Evolutionary conservation across 139 green algal genomes (phyloP), one percentile per base, ranked within the genome.

Genomic region (Tetraselmis striata): DNA sequence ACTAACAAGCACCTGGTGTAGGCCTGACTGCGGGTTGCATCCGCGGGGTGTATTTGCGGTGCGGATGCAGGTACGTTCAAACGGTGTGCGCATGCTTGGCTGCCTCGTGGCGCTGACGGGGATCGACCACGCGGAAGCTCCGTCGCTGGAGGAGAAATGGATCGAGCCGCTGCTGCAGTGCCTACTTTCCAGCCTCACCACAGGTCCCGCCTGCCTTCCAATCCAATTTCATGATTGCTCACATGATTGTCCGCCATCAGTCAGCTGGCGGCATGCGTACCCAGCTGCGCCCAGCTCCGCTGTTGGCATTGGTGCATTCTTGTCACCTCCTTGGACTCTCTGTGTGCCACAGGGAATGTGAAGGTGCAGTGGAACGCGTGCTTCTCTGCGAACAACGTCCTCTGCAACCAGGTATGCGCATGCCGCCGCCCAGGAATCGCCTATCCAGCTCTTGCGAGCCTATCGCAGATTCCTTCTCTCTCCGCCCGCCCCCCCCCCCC

Each of bases 291-390:
- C n/a, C n/a, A n/a, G n/a, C n/a, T n/a, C n/a, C n/a, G 45, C 45
- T 18, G 18, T 5, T 67, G 18, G 45, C 18, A 67, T 5, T 25
- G 45, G 45, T 67, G 45, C 45, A 18, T 5, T 67, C 45, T 25
- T 67, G 45, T 25, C 11, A 5, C 5, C 5, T 18, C 45, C 45
- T 67, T 67, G 5, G 5, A 18, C 45, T 67, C n/a, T n/a, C n/a
- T 67, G 11, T 67, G 45, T 18, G 5, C 82, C 11, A 81, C 89
- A 0, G 87, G 90, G 75, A 88, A 87, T 75, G 86, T 89, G 59
- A 95, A 94, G 82, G 89, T 91, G 28, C 88, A 92, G 79, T 95
- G 89, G 88, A 92, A 93, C 29, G 88, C 90, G 0, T 92, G 87
- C 77, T 87, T 84, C 78, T 89, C 90, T 28, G 80, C 83, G 0